phyloP scores from a whole-genome alignment of 768 basidiomycete genomes.

The Podaxis sp. region DNA sequence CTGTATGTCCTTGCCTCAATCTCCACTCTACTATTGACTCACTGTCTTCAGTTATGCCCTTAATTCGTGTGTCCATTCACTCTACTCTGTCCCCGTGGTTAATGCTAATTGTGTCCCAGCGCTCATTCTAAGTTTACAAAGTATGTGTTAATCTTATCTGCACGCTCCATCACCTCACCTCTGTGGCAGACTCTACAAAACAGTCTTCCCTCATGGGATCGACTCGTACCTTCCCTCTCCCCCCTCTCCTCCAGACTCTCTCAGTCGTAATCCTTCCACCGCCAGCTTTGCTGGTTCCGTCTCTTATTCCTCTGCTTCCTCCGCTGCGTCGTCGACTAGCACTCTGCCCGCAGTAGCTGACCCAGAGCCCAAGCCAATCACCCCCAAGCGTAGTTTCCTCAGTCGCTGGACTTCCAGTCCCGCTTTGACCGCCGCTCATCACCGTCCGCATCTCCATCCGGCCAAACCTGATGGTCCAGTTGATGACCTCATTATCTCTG shows the following conservation, averaged over 20 bases:
- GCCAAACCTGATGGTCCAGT: conserved; percentile 49
- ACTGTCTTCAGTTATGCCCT: conserved; percentile 34
- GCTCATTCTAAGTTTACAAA: conserved; percentile 78
- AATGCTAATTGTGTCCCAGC: conserved; percentile 26
- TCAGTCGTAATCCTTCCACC: conserved; percentile 16
- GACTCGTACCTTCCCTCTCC: conserved; percentile 37
- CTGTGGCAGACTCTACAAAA: conserved; percentile 56
- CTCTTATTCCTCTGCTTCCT: conserved; percentile 24
- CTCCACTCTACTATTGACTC: background rate
- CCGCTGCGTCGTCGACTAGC: conserved; percentile 20
- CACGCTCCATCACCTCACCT: background rate
- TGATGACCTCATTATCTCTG: conserved; percentile 73
- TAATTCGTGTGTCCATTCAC: conserved; percentile 45
- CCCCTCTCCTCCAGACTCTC: conserved; percentile 28
- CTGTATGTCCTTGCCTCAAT: conserved; percentile 43
- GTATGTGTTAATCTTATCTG: conserved; percentile 31
- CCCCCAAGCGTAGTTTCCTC: conserved; percentile 4
- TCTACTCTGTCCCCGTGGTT: background rate
- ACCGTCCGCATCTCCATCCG: conserved; percentile 17
- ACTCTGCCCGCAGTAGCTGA: conserved; percentile 8
- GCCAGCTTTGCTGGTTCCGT: conserved; percentile 20
- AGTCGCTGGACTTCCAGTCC: conserved; percentile 15
- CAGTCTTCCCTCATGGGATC: conserved; percentile 63
- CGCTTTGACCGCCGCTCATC: conserved; percentile 19
- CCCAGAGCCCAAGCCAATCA: background rate